Conservation (phyloP, 2,329 filamentous ascomycete species). For the Paecilomyces fulvus region DNA sequence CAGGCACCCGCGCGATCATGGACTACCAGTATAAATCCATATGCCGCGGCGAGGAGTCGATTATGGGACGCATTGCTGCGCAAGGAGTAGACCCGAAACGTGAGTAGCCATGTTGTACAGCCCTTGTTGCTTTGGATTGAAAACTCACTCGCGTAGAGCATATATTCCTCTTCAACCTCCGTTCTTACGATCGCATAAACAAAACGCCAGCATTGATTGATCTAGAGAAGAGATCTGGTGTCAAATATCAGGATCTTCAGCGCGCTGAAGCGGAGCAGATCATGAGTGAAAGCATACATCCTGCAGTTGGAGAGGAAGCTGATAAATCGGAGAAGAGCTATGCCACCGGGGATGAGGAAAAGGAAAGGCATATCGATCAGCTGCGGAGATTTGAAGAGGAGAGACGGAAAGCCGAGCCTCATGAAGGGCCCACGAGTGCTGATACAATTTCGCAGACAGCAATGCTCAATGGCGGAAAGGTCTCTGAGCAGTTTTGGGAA, state of each 20-base stretch:
- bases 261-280: constrained; percentile 82
- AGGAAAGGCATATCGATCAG: constrained; percentile 27
- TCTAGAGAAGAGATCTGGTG: constrained; percentile 67
- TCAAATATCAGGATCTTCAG: constrained; percentile 79
- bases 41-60: constrained; percentile 81
- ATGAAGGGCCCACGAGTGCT: constrained; percentile 22
- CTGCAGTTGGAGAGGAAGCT: constrained; percentile 36
- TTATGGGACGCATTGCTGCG: constrained; percentile 67
- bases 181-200: constrained; percentile 87
- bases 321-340: constrained; percentile 33
- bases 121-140: neutral
- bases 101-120: constrained; percentile 10
- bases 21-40: constrained; percentile 98
- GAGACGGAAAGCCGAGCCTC: constrained; percentile 25
- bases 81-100: constrained; percentile 64
- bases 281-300: constrained; percentile 65
- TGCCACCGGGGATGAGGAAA: constrained; percentile 19
- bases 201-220: constrained; percentile 64
- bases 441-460: constrained; percentile 68
- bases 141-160: constrained; percentile 44
- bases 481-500: constrained; percentile 67
- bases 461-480: constrained; percentile 61
- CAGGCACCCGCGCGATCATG: constrained; percentile 90
- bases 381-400: constrained; percentile 39
- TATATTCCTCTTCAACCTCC: constrained; percentile 89